Conservation (phyloP, 805 yeast species). For the Metschnikowia cerradonensis region DNA sequence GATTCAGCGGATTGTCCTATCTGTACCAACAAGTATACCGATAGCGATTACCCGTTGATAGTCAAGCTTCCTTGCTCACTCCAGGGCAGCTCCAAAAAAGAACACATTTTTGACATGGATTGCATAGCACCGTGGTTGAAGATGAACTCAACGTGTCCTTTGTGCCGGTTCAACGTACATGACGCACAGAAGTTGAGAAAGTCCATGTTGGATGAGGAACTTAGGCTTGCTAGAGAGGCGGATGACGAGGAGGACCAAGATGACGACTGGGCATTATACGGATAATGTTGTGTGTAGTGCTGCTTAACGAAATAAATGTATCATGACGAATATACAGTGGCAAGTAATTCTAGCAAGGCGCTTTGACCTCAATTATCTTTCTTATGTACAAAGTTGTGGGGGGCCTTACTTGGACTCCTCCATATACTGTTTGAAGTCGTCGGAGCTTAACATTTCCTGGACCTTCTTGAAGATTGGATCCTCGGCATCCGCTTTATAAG, state of each 20-base stretch:
- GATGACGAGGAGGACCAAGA: slow-evolving; percentile 45
- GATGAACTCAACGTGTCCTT: slow-evolving; percentile 72
- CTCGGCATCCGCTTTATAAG: slow-evolving; percentile 24
- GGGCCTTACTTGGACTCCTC: slow-evolving; percentile 15
- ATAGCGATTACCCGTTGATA: slow-evolving; percentile 74
- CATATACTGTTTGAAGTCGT: slow-evolving; percentile 60
- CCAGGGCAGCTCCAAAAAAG: slow-evolving; percentile 25
- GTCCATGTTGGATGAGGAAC: slow-evolving; percentile 32
- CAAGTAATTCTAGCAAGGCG: background rate
- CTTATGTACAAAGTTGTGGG: slow-evolving; percentile 10
- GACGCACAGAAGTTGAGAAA: slow-evolving; percentile 30
- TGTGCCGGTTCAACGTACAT: slow-evolving; percentile 73
- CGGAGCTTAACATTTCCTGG: slow-evolving; percentile 64
- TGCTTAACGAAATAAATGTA: background rate
- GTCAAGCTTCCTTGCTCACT: slow-evolving; percentile 68
- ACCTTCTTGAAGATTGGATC: slow-evolving; percentile 64
- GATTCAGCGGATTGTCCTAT: slow-evolving; percentile 74
- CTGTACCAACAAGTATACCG: slow-evolving; percentile 68
- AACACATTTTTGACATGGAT: slow-evolving; percentile 81
- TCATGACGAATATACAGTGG: background rate
- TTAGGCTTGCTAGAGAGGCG: slow-evolving; percentile 36
- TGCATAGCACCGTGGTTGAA: slow-evolving; percentile 89
- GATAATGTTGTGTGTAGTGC: slow-evolving; percentile 29
- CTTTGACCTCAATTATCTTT: background rate
- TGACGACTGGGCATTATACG: slow-evolving; percentile 77